Evolutionary conservation across 768 basidiomycete species (phyloP), one percentile per base, ranked within the genome.

Genomic region (Phlebiopsis flavidoalba): DNA sequence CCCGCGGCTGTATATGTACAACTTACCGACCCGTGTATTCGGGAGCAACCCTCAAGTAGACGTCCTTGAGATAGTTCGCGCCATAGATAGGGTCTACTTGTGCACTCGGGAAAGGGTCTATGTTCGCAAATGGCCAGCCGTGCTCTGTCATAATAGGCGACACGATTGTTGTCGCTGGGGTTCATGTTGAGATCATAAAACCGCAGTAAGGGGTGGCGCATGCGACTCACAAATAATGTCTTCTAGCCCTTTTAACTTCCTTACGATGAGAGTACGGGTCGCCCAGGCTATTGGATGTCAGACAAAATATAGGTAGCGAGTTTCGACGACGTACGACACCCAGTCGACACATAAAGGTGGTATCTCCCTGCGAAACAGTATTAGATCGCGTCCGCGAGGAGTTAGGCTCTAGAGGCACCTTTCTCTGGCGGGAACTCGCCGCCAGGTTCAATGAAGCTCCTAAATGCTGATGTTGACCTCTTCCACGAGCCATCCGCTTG

Each of bases 201-300:
- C 91, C 55, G 83, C 78, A 50, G 5, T 40, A 5, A 36, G 43
- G 45, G 15, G 12, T 24, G 21, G 8, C 22, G 17, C 36, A 14
- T 10, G 8, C 17, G 31, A 77, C 89, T 70, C 64, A 92, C 94
- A 77, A 61, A 99, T 84, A 61, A 91, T 75, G 31, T 88, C 80
- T 64, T 98, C 90, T 21, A 99, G 79, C 1, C 95, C 94, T 72
- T 99, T 99, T 67, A 98, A 80, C 73, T 93, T 87, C 64, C 95
- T 82, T 3, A 89, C 79, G 66, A 98, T 96, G 63, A 96, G 76
- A 6, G 94, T 83, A 65, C 96, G 82, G 21, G 92, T 91, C 0
- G 96, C 96, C 96, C 95, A 98, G 8, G 95, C 89, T 91, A 53
- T 14, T 48, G 47, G 1, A 46, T 24, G 17, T 17, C 55, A 33